Base-by-base conservation (phyloP, 1,284 basidiomycete species). In the Taiwanofungus camphoratus region DNA sequence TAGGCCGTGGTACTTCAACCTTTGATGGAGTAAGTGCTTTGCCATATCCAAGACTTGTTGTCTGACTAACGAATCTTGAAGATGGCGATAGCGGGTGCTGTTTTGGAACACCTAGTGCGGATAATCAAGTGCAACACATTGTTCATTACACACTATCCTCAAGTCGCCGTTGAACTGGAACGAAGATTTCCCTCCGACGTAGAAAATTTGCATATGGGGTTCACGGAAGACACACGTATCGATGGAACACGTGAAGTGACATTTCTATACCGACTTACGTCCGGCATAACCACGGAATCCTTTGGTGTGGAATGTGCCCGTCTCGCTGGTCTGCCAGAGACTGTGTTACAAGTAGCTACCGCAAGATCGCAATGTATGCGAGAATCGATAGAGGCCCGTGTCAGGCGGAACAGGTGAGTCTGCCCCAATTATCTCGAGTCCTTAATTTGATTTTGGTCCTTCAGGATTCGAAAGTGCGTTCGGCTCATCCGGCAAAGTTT, bases 131-230 rank as follows among this genome's bases (percentile, higher is more conserved):
- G 85, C 68, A 88, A 87, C 60, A 91, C 90, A 0, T 65, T 95
- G n/a, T 96, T 96, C 61, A 92, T 95, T 52, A 96, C 92, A 0
- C 92, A 96, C 59, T 96, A 94, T 56, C 92, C 92, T 1, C 69
- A 82, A 53, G 67, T 92, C 42, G 77, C 84, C 44, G 65, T 73
- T 42, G 77, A 77, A 32, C 52, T 82, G 9, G 73, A 75, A 50
- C 67, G 67, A 22, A 70, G 67, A 45, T 81, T 74, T 57, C 76
- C 79, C 1, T 44, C 52, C 5, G 70, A 79, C 12, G 69, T 94
- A 22, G 72, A 79, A 49, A 92, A 92, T 57, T 65, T 86, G 55
- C 92, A 96, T 57, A 95, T 96, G 89, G 80, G 81, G 12, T 95
- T 90, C 57, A 73, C 74, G 16, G 76, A 82, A 41, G 77, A 86